Percentiles rank a stretch among this genome's conserved stretches.
These are phyloP conservation scores for Phaseolus lunatus DNA, from an alignment of 306 rosid genomes.

Conservation along the genomic window DNA sequence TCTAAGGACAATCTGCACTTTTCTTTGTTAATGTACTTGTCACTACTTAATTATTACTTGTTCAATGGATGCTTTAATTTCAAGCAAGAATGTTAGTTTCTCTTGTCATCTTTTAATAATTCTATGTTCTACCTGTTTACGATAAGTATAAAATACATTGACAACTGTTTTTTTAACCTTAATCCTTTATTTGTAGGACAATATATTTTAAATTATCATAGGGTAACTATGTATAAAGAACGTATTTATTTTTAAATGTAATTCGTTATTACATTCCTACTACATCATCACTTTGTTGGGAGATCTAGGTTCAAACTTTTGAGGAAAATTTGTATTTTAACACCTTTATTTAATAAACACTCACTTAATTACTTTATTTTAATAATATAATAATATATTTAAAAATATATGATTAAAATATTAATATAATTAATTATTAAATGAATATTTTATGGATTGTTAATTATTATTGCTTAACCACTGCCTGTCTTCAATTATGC, in stretches of 20 bases:
- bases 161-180: background rate
- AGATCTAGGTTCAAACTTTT: background rate
- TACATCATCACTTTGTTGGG: background rate
- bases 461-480: too few relatives aligned
- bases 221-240: background rate
- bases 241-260: too few relatives aligned
- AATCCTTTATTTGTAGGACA: background rate
- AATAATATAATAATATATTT: too few relatives aligned
- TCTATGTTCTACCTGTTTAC: background rate
- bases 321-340: too few relatives aligned
- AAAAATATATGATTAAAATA: too few relatives aligned
- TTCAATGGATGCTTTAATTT: conserved; percentile 47
- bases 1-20: conserved; percentile 49
- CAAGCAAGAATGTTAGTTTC: conserved; percentile 44
- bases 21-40: conserved; percentile 44
- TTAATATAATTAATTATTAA: too few relatives aligned
- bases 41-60: conserved; percentile 42
- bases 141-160: background rate
- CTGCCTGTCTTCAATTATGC: too few relatives aligned
- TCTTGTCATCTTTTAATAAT: conserved; percentile 38
- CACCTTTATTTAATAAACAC: too few relatives aligned
- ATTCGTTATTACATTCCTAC: background rate
- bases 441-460: too few relatives aligned
- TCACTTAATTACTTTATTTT: too few relatives aligned
- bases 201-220: background rate